phyloP scores from a whole-genome alignment of 2,329 filamentous ascomycete species.

The Trichoderma breve region DNA sequence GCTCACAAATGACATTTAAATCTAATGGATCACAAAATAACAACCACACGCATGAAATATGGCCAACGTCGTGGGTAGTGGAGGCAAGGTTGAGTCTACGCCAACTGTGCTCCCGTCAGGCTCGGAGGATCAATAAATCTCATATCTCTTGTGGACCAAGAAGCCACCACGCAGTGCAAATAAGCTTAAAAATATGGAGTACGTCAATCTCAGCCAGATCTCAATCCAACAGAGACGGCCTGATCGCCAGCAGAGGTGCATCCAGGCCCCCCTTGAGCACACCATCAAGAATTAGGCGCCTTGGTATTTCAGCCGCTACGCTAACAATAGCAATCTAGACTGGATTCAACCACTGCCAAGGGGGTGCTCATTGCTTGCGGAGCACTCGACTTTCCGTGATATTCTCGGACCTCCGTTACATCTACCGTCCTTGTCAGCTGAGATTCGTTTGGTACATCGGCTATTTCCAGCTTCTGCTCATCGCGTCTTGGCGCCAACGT shows the following conservation, averaged over 20 bases:
- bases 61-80: background rate
- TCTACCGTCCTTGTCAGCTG: background rate
- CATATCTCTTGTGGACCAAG: background rate
- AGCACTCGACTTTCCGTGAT: background rate
- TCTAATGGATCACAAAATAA: background rate
- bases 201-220: background rate
- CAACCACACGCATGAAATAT: background rate
- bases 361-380: background rate
- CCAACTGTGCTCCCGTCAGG: background rate
- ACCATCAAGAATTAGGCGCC: background rate
- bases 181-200: constrained; percentile 9
- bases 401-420: background rate
- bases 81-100: background rate
- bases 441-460: background rate
- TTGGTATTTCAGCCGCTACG: background rate
- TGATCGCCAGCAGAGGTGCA: background rate
- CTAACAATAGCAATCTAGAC: background rate
- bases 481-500: constrained; percentile 2
- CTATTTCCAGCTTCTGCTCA: background rate
- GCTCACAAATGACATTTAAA: background rate
- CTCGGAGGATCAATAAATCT: background rate
- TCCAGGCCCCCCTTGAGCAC: background rate
- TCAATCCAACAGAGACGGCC: background rate
- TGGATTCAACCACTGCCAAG: background rate
- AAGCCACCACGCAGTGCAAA: background rate